Percentiles rank a stretch among this genome's conserved stretches.
These are phyloP conservation scores for Eucalyptus marginata DNA, from an alignment of 345 rosid species.

Conservation along the genomic window DNA sequence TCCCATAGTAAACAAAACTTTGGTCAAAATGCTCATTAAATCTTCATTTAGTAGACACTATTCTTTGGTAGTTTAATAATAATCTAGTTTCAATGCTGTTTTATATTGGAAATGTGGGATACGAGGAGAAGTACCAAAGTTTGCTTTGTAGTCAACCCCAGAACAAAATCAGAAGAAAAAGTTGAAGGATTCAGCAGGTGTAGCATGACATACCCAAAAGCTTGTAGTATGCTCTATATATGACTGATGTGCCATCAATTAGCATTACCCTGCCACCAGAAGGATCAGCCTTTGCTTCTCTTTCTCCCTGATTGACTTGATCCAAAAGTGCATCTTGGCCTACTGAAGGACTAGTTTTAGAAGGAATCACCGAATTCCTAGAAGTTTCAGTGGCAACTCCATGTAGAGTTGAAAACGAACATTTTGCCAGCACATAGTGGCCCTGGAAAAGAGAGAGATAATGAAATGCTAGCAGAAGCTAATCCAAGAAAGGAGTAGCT, in stretches of 20 bases:
- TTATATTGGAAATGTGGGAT: not conserved
- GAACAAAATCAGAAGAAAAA: not conserved
- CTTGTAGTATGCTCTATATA: slow-evolving; percentile 94
- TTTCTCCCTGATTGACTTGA: slow-evolving; percentile 20
- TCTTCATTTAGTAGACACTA: not conserved
- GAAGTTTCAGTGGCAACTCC: slow-evolving; percentile 13
- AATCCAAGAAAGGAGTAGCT: not conserved
- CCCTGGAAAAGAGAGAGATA: slow-evolving; percentile 22
- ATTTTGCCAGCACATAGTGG: slow-evolving; percentile 19
- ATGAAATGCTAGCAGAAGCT: not conserved
- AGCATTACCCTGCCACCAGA: slow-evolving; percentile 81
- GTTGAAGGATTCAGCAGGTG: not conserved
- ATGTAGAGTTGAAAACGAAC: slow-evolving; percentile 7
- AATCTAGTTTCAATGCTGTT: not conserved
- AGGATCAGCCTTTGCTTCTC: slow-evolving; percentile 10
- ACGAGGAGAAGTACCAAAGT: not conserved
- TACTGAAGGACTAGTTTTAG: slow-evolving; percentile 11
- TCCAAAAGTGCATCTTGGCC: slow-evolving; percentile 3
- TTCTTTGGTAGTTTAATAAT: not conserved
- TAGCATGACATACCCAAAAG: slow-evolving; percentile 49
- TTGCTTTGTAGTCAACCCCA: not conserved
- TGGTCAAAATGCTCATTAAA: not conserved
- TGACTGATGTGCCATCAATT: slow-evolving; percentile 87
- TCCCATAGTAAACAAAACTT: not conserved
- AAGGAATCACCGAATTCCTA: slow-evolving; percentile 3